A percentile compares a stretch with the other conserved stretches of the same genome.
Conservation (phyloP, 768 basidiomycete genomes). For the Omphalotus guepiniiformis region DNA sequence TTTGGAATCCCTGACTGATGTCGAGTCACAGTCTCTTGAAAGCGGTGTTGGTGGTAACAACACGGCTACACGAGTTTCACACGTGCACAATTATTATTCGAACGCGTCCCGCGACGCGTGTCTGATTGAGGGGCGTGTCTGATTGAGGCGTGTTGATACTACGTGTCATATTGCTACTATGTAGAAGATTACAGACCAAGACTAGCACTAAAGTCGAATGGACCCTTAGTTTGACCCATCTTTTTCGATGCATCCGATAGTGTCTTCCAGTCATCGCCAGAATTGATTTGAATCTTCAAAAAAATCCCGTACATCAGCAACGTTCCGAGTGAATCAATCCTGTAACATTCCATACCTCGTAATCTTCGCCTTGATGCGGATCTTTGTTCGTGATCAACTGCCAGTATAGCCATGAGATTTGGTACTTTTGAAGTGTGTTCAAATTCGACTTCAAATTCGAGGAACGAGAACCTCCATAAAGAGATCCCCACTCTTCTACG, state of each 20-base stretch:
- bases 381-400: conserved; percentile 32
- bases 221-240: conserved; percentile 14
- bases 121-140: no score
- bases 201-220: conserved; percentile 21
- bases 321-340: background rate
- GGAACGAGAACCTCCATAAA: conserved; percentile 22
- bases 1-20: no score
- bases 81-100: no score
- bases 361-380: conserved; percentile 27
- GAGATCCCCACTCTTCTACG: conserved; percentile 34
- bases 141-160: no score
- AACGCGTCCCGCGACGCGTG: no score
- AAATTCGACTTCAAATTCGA: conserved; percentile 30
- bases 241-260: conserved; percentile 11
- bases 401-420: conserved; percentile 36
- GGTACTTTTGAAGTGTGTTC: conserved; percentile 27
- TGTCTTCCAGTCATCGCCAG: conserved; percentile 20
- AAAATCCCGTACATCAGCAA: background rate
- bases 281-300: conserved; percentile 20
- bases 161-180: no score
- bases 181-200: conserved; percentile 14
- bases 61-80: no score
- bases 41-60: no score
- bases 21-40: no score
- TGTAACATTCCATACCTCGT: conserved; percentile 14